Conservation (phyloP, 2,329 filamentous ascomycete species). For the Fusarium nodosum region DNA sequence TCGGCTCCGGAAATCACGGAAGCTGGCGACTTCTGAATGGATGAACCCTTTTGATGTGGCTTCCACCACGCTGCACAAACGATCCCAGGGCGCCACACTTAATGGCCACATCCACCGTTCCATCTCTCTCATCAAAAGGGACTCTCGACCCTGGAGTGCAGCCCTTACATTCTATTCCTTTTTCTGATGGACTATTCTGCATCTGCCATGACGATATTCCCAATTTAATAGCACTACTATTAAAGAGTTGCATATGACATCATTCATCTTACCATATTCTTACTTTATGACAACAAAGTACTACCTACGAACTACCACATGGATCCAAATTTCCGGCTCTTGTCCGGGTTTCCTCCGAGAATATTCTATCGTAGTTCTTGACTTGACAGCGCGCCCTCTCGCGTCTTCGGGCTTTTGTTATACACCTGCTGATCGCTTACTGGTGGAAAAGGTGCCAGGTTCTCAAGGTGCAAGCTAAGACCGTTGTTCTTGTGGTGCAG, state of each 20-base stretch:
- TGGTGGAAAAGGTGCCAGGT: slow-evolving; percentile 38
- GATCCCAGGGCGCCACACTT: slow-evolving; percentile 24
- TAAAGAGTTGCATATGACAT: slow-evolving; percentile 27
- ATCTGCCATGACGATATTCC: not conserved
- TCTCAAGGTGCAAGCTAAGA: slow-evolving; percentile 1
- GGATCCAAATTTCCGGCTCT: slow-evolving; percentile 34
- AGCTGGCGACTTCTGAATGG: slow-evolving; percentile 23
- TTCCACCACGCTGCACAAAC: slow-evolving; percentile 17
- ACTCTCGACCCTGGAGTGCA: slow-evolving; percentile 4
- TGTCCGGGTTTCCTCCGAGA: slow-evolving; percentile 38
- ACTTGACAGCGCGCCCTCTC: slow-evolving; percentile 17
- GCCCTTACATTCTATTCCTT: not conserved
- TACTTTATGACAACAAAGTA: not conserved
- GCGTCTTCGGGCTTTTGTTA: slow-evolving; percentile 29
- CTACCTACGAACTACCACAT: not conserved
- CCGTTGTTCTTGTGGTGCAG: slow-evolving; percentile 6
- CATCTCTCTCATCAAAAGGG: not conserved
- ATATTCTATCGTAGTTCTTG: slow-evolving; percentile 2
- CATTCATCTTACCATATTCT: slow-evolving; percentile 12
- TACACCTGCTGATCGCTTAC: slow-evolving; percentile 6
- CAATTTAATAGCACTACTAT: not conserved
- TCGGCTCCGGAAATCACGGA: slow-evolving; percentile 39
- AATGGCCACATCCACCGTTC: slow-evolving; percentile 2
- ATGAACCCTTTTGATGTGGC: slow-evolving; percentile 13
- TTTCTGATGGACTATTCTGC: not conserved